Evolutionary conservation across 345 rosid genomes (phyloP).

Genomic region (Stellera chamaejasme): DNA sequence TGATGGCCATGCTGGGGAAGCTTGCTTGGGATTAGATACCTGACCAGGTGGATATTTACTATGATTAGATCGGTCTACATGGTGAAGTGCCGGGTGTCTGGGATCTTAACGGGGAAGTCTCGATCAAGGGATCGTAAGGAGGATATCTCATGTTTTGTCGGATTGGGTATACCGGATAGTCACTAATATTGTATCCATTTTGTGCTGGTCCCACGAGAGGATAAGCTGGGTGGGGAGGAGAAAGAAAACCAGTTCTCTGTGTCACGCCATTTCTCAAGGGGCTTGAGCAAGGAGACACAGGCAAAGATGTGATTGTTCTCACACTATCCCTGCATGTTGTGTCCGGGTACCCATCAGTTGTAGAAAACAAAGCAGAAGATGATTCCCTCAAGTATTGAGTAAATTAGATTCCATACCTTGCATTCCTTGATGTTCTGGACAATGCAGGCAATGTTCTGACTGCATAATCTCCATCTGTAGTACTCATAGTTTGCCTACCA

Average conservation of each 20-base stretch:
- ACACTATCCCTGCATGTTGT: constrained; percentile 48
- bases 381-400: not conserved
- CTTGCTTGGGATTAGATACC: not conserved
- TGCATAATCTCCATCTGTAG: constrained; percentile 40
- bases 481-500: constrained; percentile 30
- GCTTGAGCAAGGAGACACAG: constrained; percentile 89
- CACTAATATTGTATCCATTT: constrained; percentile 39
- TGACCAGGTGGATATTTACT: constrained; percentile 24
- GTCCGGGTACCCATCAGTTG: too few species aligned
- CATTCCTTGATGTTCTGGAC: constrained; percentile 37
- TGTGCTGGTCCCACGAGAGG: constrained; percentile 50
- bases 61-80: constrained; percentile 40
- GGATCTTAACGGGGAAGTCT: constrained; percentile 29
- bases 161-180: constrained; percentile 38
- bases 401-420: constrained; percentile 35
- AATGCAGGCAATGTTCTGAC: constrained; percentile 27
- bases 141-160: constrained; percentile 28
- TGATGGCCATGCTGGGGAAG: constrained; percentile 8
- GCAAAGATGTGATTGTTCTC: constrained; percentile 69
- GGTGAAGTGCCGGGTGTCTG: constrained; percentile 45
- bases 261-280: constrained; percentile 65
- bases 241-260: constrained; percentile 56
- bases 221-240: constrained; percentile 75
- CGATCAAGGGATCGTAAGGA: constrained; percentile 30
- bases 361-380: not conserved